phyloP scores from a whole-genome alignment of 345 rosid genomes.

The Jatropha curcas region DNA sequence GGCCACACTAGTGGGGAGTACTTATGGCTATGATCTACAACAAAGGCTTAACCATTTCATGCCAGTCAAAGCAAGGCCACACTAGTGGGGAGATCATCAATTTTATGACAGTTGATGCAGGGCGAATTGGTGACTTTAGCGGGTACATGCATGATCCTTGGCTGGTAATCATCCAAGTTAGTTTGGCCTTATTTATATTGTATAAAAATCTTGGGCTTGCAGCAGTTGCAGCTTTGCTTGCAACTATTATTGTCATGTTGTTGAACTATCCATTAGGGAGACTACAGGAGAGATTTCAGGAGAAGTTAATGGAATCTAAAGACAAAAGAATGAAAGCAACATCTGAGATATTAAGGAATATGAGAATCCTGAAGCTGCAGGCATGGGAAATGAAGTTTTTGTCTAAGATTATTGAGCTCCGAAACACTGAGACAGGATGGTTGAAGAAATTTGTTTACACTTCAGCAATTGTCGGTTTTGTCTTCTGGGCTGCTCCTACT shows the following conservation, averaged over 20 bases:
- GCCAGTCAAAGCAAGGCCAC: conserved; percentile 33
- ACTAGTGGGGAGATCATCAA: conserved; percentile 41
- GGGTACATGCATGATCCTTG: conserved; percentile 37
- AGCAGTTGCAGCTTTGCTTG: conserved; percentile 18
- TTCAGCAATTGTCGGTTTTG: conserved; percentile 14
- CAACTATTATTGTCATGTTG: conserved; percentile 29
- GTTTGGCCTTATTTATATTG: conserved; percentile 30
- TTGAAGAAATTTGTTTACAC: conserved; percentile 33
- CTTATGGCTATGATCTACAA: conserved; percentile 32
- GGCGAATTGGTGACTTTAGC: conserved; percentile 28
- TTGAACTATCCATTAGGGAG: conserved; percentile 31
- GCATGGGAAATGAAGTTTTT: conserved; percentile 45
- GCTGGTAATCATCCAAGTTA: conserved; percentile 33
- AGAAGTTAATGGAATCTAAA: conserved; percentile 35
- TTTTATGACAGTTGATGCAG: conserved; percentile 38
- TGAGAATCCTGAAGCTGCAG: conserved; percentile 43
- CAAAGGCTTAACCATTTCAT: conserved; percentile 29
- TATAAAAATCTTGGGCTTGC: conserved; percentile 34
- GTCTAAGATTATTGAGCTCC: conserved; percentile 32
- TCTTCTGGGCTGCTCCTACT: conserved; percentile 32
- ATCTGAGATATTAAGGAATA: conserved; percentile 30
- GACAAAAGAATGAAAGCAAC: conserved; percentile 40
- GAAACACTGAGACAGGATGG: conserved; percentile 31
- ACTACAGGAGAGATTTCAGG: conserved; percentile 28
- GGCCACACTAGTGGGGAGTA: conserved; percentile 36